A percentile compares a stretch with the other conserved stretches of the same genome.
Evolutionary conservation across 345 rosid genomes (phyloP).

Genomic region (Salix viminalis): DNA sequence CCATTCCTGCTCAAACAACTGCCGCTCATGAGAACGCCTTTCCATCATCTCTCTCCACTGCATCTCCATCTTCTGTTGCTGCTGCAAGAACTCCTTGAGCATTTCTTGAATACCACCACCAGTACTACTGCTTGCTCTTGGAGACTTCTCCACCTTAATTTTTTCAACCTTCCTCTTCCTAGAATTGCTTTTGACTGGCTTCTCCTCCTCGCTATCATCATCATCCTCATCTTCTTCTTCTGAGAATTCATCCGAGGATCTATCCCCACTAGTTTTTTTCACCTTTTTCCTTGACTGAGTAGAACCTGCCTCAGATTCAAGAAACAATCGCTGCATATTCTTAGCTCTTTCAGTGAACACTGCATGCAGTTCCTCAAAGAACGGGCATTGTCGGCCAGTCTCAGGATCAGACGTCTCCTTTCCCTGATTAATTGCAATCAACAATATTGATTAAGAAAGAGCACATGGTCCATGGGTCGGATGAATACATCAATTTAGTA

Average conservation of each 20-base stretch:
- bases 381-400: slow-evolving; percentile 42
- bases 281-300: slow-evolving; percentile 28
- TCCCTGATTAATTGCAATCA: slow-evolving; percentile 32
- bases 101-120: slow-evolving; percentile 24
- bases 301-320: slow-evolving; percentile 36
- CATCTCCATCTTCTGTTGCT: slow-evolving; percentile 48
- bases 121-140: slow-evolving; percentile 13
- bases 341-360: slow-evolving; percentile 42
- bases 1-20: slow-evolving; percentile 50
- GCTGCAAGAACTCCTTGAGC: slow-evolving; percentile 44
- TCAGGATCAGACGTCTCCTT: slow-evolving; percentile 54
- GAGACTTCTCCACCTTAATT: slow-evolving; percentile 14
- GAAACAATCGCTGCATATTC: slow-evolving; percentile 36
- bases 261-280: slow-evolving; percentile 25
- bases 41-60: slow-evolving; percentile 50
- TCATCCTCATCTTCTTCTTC: slow-evolving; percentile 38
- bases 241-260: slow-evolving; percentile 35
- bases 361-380: slow-evolving; percentile 50
- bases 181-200: slow-evolving; percentile 20
- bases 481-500: background rate
- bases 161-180: slow-evolving; percentile 42
- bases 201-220: slow-evolving; percentile 35
- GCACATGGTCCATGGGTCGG: background rate
- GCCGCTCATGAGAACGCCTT: slow-evolving; percentile 42
- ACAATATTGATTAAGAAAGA: background rate